Evolutionary conservation across 768 basidiomycete genomes (phyloP), one percentile per base, ranked within the genome.

Genomic region (Strobilomyces confusus): DNA sequence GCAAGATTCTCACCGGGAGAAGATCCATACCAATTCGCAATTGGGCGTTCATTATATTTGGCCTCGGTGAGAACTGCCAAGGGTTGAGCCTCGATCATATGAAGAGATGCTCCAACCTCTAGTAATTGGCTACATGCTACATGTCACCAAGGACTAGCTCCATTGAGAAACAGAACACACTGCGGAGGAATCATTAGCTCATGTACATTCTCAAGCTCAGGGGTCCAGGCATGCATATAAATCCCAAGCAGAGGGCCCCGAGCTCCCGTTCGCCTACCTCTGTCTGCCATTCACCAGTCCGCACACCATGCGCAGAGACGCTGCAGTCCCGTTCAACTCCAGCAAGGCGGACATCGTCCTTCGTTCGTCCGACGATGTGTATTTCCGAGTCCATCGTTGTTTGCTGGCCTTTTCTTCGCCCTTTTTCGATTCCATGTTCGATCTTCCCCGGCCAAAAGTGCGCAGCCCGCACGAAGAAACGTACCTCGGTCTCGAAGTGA

Each of bases 311-410:
- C 47, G 34, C 13, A 52, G 47, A 49, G 60, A 63, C 41, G 68
- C 68, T 19, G 25, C 52, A 55, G 38, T 63, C 7, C 79, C 80
- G 1, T 82, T 83, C 63, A 64, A 82, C 49, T 66, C 75, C 44
- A 67, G 68, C 20, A 72, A 73, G 49, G 77, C 78, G 37, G 79
- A 82, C 52, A 67, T 82, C 37, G 72, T 79, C 55, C 64, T 83
- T 37, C 75, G 76, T 49, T 77, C 82, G 9, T 79, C 77, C 33
- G 82, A 83, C 49, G 44, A 60, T 30, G 48, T 68, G 13, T 56
- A 68, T 37, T 63, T 63, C 36, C 45, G 58, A 22, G 60, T 65
- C 34, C 44, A 65, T 36, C 56, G 70, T 25, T 60, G 70, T 41
- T 20, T 67, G 44, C 55, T 72, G 7, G 54, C 53, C 37, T 48